Base-by-base conservation (phyloP, 1,139 yeast species). In the Magnusiomyces fungicola region DNA sequence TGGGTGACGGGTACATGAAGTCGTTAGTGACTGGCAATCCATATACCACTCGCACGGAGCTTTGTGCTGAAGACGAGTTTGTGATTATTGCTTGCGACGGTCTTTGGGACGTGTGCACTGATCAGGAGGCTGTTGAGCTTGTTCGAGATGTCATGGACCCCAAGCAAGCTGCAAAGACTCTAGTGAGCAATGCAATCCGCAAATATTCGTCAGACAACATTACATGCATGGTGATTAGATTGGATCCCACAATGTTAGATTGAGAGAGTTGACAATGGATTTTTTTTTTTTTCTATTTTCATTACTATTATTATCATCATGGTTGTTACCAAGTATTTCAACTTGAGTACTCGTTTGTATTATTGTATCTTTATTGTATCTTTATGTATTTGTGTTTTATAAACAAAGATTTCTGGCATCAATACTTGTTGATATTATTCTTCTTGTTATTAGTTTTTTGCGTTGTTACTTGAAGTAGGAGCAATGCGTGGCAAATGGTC, bases 1-100 rank as follows among this genome's bases (percentile, higher is more conserved):
- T 92, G 40, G 99, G 98, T n/a, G 98, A 92, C 66, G 76, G 83
- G 19, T 90, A 88, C 66, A 84, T 92, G 81, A 95, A 94, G 65
- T 86, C 82, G 50, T 72, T 87, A 53, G 97, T 92, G 21, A 80
- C 89, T 34, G 96, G 97, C 0, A 79, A 81, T 50, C 99, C 98
- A 0, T 92, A 83, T 61, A 92, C 98, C 0, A 88, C 98, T 0
- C 80, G 89, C 45, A 89, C 96, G 0, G 87, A 81, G 60, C 73
- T 94, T 25, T 69, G 74, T 53, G 58, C 69, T 19, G 70, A 71
- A 3, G 95, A 87, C 61, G 80, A 84, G 58, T 88, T 86, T 63
- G 65, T 90, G 62, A 89, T 90, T 48, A 69, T 90, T 52, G 97
- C 96, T 1, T 89, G 97, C 65, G 97, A 90, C 66, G 97, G 97